Percentiles rank a stretch among this genome's conserved stretches.
Evolutionary conservation across 2,329 filamentous ascomycete species (phyloP).

Genomic region (Colletotrichum lupini): DNA sequence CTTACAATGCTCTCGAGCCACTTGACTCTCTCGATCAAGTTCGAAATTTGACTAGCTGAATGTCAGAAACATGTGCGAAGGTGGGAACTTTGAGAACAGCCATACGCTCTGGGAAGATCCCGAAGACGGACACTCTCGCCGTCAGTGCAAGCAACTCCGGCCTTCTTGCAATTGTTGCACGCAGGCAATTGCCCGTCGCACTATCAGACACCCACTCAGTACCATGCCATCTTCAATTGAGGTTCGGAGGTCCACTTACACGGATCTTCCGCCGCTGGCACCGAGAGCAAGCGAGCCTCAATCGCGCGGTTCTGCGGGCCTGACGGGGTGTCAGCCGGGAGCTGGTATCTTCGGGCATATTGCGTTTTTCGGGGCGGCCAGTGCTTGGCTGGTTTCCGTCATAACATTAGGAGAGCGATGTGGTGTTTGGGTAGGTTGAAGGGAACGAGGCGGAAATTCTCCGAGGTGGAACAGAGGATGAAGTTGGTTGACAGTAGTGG

Average conservation of each 20-base stretch:
- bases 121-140: slow-evolving; percentile 53
- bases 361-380: background rate
- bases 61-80: background rate
- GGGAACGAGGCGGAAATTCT: slow-evolving; percentile 17
- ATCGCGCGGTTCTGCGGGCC: slow-evolving; percentile 40
- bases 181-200: slow-evolving; percentile 56
- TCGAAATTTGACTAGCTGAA: slow-evolving; percentile 40
- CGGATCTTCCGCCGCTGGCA: slow-evolving; percentile 63
- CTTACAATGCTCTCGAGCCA: slow-evolving; percentile 60
- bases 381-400: background rate
- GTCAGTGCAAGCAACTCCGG: slow-evolving; percentile 53
- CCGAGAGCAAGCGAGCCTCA: slow-evolving; percentile 39
- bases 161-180: slow-evolving; percentile 56
- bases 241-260: slow-evolving; percentile 41
- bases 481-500: slow-evolving; percentile 31
- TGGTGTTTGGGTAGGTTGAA: slow-evolving; percentile 2
- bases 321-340: slow-evolving; percentile 34
- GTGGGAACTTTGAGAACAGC: background rate
- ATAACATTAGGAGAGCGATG: background rate
- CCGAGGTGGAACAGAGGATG: slow-evolving; percentile 17
- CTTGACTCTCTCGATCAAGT: slow-evolving; percentile 52
- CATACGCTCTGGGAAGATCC: slow-evolving; percentile 55
- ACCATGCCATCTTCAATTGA: background rate
- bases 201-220: slow-evolving; percentile 41
- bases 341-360: slow-evolving; percentile 23